Percentiles rank a stretch among this genome's conserved stretches.
phyloP scores from a whole-genome alignment of 805 yeast genomes.

The Lachancea cidri region DNA sequence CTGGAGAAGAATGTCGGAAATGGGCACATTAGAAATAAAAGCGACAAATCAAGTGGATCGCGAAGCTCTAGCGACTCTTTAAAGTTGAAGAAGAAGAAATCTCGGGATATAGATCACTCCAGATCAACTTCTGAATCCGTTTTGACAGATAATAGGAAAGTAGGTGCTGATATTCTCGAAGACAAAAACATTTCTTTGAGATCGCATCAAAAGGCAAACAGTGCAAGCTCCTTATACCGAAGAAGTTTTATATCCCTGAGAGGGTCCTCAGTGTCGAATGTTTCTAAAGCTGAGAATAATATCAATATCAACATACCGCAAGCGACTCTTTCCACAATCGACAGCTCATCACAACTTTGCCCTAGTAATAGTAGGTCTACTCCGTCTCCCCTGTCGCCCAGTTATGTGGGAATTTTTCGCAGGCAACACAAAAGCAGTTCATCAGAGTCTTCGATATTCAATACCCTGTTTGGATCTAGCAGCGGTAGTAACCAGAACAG shows the following conservation, averaged over 20 bases:
- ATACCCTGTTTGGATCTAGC: slow-evolving; percentile 30
- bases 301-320: slow-evolving; percentile 28
- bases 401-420: slow-evolving; percentile 45
- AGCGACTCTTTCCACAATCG: slow-evolving; percentile 22
- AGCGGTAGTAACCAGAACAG: background rate
- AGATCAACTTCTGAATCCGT: slow-evolving; percentile 31
- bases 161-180: slow-evolving; percentile 1
- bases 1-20: slow-evolving; percentile 31
- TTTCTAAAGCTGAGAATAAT: slow-evolving; percentile 6
- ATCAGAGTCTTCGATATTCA: slow-evolving; percentile 46
- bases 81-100: slow-evolving; percentile 15
- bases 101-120: slow-evolving; percentile 10
- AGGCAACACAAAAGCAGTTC: slow-evolving; percentile 62
- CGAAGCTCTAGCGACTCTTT: slow-evolving; percentile 28
- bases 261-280: slow-evolving; percentile 14
- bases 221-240: slow-evolving; percentile 32
- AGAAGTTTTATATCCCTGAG: slow-evolving; percentile 32
- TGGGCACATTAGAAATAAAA: slow-evolving; percentile 22
- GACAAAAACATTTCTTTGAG: slow-evolving; percentile 8
- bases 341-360: slow-evolving; percentile 10
- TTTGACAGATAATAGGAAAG: slow-evolving; percentile 6
- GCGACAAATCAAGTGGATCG: slow-evolving; percentile 20
- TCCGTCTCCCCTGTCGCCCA: slow-evolving; percentile 28
- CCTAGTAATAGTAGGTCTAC: slow-evolving; percentile 11
- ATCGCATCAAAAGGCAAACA: slow-evolving; percentile 25